Percentiles rank a stretch among this genome's conserved stretches.
Conservation (phyloP, 805 yeast genomes). For the Metschnikowia rubicola region DNA sequence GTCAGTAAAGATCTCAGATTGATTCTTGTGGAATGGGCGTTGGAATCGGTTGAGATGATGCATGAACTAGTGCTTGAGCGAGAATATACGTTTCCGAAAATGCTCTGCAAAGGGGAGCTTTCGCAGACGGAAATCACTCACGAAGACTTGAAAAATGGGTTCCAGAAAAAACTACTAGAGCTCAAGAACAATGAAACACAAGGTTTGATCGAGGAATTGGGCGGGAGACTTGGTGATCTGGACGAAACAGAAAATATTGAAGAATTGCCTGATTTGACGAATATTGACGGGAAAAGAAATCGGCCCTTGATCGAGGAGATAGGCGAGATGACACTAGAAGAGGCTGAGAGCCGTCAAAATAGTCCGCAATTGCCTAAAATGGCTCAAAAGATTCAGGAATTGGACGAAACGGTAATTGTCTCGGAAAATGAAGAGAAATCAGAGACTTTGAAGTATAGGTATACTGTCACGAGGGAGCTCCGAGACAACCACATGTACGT, state of each 20-base stretch:
- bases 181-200: conserved; percentile 40
- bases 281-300: conserved; percentile 20
- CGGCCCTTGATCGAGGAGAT: conserved; percentile 58
- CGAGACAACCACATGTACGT: conserved; percentile 5
- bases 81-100: conserved; percentile 64
- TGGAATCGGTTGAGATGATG: conserved; percentile 70
- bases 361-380: background rate
- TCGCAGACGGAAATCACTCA: conserved; percentile 43
- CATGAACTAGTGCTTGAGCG: conserved; percentile 52
- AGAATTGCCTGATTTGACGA: conserved; percentile 29
- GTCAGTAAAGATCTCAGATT: conserved; percentile 56
- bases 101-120: conserved; percentile 65
- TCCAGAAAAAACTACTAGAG: conserved; percentile 34
- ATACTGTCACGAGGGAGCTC: conserved; percentile 5
- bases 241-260: conserved; percentile 11
- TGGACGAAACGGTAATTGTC: background rate
- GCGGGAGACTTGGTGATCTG: conserved; percentile 8
- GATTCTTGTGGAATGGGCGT: conserved; percentile 77
- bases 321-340: conserved; percentile 24
- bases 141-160: conserved; percentile 40
- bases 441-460: conserved; percentile 3
- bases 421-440: background rate
- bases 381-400: background rate
- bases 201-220: conserved; percentile 41
- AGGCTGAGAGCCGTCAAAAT: background rate